Evolutionary conservation across 768 basidiomycete genomes (phyloP).

Genomic region (Boletellus sp.): DNA sequence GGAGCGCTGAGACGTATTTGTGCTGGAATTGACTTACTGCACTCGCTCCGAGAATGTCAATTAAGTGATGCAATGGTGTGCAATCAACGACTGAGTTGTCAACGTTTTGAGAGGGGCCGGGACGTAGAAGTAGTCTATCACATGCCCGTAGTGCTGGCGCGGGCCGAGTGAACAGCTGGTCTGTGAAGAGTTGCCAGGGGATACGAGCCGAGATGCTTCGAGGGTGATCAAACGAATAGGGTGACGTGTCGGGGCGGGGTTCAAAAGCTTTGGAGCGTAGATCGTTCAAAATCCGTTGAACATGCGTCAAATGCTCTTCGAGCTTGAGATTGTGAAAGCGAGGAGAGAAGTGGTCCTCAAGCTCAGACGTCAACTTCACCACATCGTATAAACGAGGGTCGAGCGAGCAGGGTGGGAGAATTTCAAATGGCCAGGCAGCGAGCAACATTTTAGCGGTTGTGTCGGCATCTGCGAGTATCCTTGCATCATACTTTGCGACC

Average conservation of each 20-base stretch:
- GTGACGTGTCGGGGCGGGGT: background rate
- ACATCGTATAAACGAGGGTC: background rate
- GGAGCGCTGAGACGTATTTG: background rate
- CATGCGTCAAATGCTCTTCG: background rate
- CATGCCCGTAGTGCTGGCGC: too few relatives aligned
- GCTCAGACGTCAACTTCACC: background rate
- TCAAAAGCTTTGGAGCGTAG: background rate
- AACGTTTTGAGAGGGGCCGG: too few relatives aligned
- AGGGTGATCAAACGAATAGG: background rate
- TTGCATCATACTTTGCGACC: background rate
- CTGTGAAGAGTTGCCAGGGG: too few relatives aligned
- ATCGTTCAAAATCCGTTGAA: background rate
- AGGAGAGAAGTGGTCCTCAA: conserved; percentile 4
- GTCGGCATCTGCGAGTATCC: background rate
- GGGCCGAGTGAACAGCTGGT: too few relatives aligned
- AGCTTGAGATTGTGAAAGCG: conserved; percentile 14
- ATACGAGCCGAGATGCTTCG: background rate
- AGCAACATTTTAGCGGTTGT: conserved; percentile 5
- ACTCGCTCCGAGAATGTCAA: background rate
- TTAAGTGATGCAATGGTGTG: background rate
- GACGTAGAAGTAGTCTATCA: too few relatives aligned
- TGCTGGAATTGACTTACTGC: background rate
- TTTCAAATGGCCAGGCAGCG: conserved; percentile 15
- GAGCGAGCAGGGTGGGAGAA: background rate
- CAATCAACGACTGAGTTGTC: background rate